phyloP scores from a whole-genome alignment of 805 yeast genomes.

The Sporopachydermia quercuum region DNA sequence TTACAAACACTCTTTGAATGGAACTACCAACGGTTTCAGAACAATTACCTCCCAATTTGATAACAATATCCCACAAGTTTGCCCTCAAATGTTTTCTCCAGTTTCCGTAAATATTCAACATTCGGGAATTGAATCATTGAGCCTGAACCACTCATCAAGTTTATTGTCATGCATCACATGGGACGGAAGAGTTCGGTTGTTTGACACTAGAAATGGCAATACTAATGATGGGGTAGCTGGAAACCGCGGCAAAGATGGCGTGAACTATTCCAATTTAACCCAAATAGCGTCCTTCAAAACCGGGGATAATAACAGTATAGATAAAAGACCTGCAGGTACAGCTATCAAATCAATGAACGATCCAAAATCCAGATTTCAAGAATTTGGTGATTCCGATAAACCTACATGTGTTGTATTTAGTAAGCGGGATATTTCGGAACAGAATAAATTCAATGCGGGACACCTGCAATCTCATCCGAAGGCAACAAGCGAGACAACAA shows the following conservation, averaged over 20 bases:
- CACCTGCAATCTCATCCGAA: not conserved
- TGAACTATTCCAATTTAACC: no score
- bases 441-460: no score
- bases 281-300: not conserved
- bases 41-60: no score
- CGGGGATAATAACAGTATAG: not conserved
- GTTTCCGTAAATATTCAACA: not conserved
- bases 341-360: not conserved
- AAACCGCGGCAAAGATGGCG: no score
- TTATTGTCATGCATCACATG: not conserved
- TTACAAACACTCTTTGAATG: no score
- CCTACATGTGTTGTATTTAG: not conserved
- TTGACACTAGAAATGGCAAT: no score
- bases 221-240: no score
- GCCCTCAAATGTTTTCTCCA: no score
- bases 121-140: not conserved
- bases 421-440: no score
- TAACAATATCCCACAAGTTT: slow-evolving; percentile 5
- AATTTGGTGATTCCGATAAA: not conserved
- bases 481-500: not conserved
- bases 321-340: not conserved
- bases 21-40: no score
- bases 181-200: not conserved
- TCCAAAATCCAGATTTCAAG: not conserved
- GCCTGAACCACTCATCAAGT: not conserved